phyloP scores from a whole-genome alignment of 768 basidiomycete species.

The Amyloporia xantha region DNA sequence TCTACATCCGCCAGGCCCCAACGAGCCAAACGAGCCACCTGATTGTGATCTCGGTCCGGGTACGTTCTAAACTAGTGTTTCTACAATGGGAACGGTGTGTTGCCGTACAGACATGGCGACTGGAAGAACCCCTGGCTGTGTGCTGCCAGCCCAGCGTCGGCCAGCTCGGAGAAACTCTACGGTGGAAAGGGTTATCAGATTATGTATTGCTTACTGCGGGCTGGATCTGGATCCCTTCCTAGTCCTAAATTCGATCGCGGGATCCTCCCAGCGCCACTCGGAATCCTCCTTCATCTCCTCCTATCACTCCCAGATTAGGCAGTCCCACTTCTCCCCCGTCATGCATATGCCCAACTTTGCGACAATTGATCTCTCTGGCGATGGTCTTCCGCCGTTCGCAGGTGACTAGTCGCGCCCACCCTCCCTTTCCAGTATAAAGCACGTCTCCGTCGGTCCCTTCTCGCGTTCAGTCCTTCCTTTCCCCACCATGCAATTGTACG shows the following conservation, averaged over 20 bases:
- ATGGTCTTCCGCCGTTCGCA: neutral
- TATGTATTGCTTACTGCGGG: too few species aligned
- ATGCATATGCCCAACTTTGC: too few species aligned
- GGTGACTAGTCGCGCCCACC: neutral
- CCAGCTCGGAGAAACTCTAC: too few species aligned
- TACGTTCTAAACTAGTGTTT: neutral
- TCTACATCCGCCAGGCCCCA: neutral
- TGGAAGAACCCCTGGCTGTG: too few species aligned
- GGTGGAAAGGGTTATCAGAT: too few species aligned
- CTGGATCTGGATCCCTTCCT: too few species aligned
- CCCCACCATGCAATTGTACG: neutral
- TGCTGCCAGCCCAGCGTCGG: too few species aligned
- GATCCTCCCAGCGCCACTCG: neutral
- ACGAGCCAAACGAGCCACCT: neutral
- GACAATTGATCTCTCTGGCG: too few species aligned
- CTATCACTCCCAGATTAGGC: neutral
- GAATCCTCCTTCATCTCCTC: neutral
- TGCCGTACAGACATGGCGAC: neutral
- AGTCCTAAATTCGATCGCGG: constrained; percentile 3
- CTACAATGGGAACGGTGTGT: neutral
- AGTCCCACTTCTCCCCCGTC: neutral
- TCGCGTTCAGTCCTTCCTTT: neutral
- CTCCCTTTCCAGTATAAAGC: neutral
- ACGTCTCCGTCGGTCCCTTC: neutral
- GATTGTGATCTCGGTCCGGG: neutral